phyloP scores from a whole-genome alignment of 1,284 basidiomycete genomes.

The Austropuccinia psidii region DNA sequence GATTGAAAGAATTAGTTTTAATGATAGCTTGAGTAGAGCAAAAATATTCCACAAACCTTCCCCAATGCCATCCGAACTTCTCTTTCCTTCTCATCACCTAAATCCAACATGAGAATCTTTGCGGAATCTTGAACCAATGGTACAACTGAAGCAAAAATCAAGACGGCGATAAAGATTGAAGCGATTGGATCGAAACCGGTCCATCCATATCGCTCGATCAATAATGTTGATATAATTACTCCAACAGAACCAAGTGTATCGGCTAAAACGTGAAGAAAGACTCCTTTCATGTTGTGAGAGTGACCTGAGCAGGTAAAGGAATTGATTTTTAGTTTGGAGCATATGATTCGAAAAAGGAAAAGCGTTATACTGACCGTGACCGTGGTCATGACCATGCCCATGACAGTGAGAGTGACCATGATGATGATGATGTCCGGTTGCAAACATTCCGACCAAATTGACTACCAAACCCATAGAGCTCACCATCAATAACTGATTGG shows the following conservation, averaged over 20 bases:
- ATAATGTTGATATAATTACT: conserved; percentile 93
- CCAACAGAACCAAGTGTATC: conserved; percentile 73
- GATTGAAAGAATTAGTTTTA: conserved; percentile 14
- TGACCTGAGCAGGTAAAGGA: conserved; percentile 54
- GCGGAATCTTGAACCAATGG: conserved; percentile 92
- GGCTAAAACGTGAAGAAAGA: conserved; percentile 64
- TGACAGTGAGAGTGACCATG: conserved; percentile 42
- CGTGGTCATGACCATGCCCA: conserved; percentile 27
- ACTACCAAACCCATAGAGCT: conserved; percentile 81
- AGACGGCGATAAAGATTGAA: conserved; percentile 85
- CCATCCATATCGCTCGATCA: conserved; percentile 98
- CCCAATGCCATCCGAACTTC: conserved; percentile 64
- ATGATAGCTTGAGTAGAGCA: neutral
- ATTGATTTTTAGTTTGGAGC: conserved; percentile 12
- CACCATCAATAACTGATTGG: conserved; percentile 80
- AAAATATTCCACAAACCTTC: conserved; percentile 56
- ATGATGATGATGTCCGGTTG: conserved; percentile 62
- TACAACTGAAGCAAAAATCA: conserved; percentile 90
- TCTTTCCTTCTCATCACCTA: conserved; percentile 60
- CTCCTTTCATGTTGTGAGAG: conserved; percentile 99
- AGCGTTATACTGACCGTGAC: conserved; percentile 39
- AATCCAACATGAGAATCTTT: conserved; percentile 75
- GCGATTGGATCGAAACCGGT: conserved; percentile 99
- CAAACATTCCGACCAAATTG: conserved; percentile 98
- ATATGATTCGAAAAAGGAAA: conserved; percentile 51